These are phyloP conservation scores for Agrostemma githago DNA, from an alignment of 148 eudicot genomes.

Conservation along the genomic window DNA sequence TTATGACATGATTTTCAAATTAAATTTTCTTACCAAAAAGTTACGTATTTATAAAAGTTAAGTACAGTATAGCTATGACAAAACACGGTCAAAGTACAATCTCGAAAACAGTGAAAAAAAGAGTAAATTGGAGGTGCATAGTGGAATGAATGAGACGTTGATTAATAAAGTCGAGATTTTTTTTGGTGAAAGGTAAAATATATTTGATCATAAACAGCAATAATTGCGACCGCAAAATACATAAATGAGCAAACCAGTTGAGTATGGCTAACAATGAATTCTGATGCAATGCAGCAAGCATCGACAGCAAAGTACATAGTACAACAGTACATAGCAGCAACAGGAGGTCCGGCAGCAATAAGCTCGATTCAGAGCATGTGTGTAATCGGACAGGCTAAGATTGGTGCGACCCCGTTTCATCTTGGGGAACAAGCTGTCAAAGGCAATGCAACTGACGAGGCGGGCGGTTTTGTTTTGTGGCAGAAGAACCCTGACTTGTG, in stretches of 20 bases:
- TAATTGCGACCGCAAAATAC: too few species aligned
- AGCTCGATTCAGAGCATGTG: constrained; percentile 81
- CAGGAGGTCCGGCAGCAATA: constrained; percentile 71
- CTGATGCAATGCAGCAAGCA: constrained; percentile 59
- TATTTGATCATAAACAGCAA: too few species aligned
- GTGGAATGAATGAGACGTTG: too few species aligned
- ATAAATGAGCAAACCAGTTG: too few species aligned
- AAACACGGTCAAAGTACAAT: too few species aligned
- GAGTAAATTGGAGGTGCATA: too few species aligned
- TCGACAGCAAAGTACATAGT: constrained; percentile 92
- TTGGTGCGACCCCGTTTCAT: constrained; percentile 72
- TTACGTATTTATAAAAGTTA: too few species aligned
- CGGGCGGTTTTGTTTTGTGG: constrained; percentile 91
- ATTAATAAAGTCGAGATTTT: neutral
- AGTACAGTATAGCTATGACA: too few species aligned
- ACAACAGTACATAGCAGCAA: constrained; percentile 89
- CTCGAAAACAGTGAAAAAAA: too few species aligned
- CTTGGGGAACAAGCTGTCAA: constrained; percentile 58
- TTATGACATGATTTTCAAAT: too few species aligned
- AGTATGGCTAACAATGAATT: neutral
- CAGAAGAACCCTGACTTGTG: constrained; percentile 81
- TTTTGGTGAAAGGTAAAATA: too few species aligned
- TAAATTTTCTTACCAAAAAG: too few species aligned
- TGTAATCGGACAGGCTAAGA: constrained; percentile 65
- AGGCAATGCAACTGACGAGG: constrained; percentile 50